Base-by-base conservation (phyloP, 2,329 filamentous ascomycete species). In the Magnaporthales sp. region DNA sequence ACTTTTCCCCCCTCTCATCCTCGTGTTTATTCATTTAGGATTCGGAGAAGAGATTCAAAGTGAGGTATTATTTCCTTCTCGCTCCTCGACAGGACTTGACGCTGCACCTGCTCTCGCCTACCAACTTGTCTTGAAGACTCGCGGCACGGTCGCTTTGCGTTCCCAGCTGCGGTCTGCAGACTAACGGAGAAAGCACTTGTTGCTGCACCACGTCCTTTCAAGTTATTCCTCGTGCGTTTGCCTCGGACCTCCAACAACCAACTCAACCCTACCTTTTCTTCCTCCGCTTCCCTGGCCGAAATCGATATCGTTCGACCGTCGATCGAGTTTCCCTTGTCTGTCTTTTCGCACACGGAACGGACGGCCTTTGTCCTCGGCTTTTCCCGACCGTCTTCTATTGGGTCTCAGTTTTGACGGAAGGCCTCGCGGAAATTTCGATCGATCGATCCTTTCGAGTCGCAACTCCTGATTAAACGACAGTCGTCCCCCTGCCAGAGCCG, bases 121-220 rank as follows among this genome's bases (percentile, higher is more conserved):
- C 56, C 56, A 22, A 19, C 24, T 19, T 60, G 56, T 27, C 56
- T 60, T 60, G 24, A 13, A 60, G 24, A 60, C 56, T 27, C 27
- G 38, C 27, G 56, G 56, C 56, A 60, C 56, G 56, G 56, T 60
- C 56, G 56, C 56, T 60, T 60, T 60, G 56, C 56, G 56, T 60
- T 60, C 56, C 24, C 56, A 60, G 22, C 56, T 26, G 56, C 56
- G 27, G 56, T 27, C 56, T 60, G 56, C 56, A 60, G 56, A 27
- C 56, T 60, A 26, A 60, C 56, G 56, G 56, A 60, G 56, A 60
- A 60, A 29, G 56, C 10, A 60, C 24, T 60, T 60, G 56, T 10
- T 60, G 56, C 56, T n/a, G 56, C 56, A 60, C 56, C 56, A 60
- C 56, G 13, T 60, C 24, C 22, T 60, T 27, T 27, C 24, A 27